These are phyloP conservation scores for Colletotrichum sp. DNA, from an alignment of 2,329 filamentous ascomycete species.

Conservation along the genomic window DNA sequence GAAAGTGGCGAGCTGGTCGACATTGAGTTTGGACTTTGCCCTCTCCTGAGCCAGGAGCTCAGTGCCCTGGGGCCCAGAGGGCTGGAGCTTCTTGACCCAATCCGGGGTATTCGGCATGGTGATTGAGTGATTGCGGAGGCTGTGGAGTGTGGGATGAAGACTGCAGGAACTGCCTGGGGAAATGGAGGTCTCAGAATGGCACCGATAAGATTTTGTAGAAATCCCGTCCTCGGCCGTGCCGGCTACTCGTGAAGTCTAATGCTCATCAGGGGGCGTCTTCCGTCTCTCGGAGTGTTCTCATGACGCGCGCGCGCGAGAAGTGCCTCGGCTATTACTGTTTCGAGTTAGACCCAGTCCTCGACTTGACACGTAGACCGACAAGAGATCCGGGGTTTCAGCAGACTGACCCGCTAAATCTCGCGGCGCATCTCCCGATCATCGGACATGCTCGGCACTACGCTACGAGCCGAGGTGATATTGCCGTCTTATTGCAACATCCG, in stretches of 20 bases:
- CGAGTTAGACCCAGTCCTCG: background rate
- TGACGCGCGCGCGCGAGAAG: conserved; percentile 2
- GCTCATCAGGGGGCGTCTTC: conserved; percentile 1
- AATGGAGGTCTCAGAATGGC: background rate
- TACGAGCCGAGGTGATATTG: background rate
- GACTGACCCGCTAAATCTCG: background rate
- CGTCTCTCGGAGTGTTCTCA: conserved; percentile 1
- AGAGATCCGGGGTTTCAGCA: background rate
- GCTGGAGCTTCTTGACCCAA: conserved; percentile 31
- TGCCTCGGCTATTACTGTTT: conserved; percentile 15
- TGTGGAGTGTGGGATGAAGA: background rate
- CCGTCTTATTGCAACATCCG: background rate
- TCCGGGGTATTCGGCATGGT: conserved; percentile 25
- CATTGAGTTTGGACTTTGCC: conserved; percentile 68
- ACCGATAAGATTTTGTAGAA: conserved; percentile 4
- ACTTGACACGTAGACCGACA: background rate
- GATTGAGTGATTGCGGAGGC: background rate
- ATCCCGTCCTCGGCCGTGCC: background rate
- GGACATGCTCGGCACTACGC: conserved; percentile 7
- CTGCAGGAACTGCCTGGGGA: background rate
- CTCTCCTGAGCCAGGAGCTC: conserved; percentile 75
- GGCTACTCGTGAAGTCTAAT: conserved; percentile 4
- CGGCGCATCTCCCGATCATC: background rate
- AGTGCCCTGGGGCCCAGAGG: conserved; percentile 67
- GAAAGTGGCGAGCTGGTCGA: conserved; percentile 70